These are phyloP conservation scores for Colletotrichum tropicale DNA, from an alignment of 2,329 filamentous ascomycete species.

Conservation along the genomic window DNA sequence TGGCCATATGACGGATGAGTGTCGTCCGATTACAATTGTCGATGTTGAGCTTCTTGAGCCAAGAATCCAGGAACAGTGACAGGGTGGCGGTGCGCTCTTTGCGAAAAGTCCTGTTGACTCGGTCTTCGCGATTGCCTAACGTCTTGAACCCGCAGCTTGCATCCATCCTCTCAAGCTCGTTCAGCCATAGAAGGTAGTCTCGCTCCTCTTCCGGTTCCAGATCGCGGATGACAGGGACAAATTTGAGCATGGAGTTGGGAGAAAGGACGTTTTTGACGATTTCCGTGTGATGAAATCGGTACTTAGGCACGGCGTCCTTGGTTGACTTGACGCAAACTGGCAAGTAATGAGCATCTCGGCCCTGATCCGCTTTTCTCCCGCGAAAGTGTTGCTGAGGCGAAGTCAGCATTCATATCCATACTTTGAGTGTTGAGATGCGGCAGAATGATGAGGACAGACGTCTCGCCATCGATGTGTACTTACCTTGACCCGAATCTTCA, in stretches of 20 bases:
- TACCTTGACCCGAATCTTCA: conserved; percentile 59
- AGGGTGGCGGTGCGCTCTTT: conserved; percentile 57
- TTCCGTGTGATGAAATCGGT: conserved; percentile 64
- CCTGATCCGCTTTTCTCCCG: conserved; percentile 46
- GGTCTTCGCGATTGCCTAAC: conserved; percentile 52
- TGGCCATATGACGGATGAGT: conserved; percentile 59
- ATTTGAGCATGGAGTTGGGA: conserved; percentile 64
- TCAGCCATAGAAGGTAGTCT: conserved; percentile 60
- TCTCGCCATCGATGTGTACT: conserved; percentile 12
- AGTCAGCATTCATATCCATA: neutral
- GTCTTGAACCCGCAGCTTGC: conserved; percentile 62
- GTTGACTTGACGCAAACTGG: conserved; percentile 54
- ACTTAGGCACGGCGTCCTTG: conserved; percentile 58
- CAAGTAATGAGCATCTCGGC: conserved; percentile 40
- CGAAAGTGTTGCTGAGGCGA: conserved; percentile 45
- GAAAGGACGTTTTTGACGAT: conserved; percentile 64
- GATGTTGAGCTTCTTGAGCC: conserved; percentile 55
- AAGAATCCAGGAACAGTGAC: conserved; percentile 57
- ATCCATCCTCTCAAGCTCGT: conserved; percentile 62
- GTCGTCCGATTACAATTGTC: conserved; percentile 56
- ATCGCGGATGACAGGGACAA: conserved; percentile 64
- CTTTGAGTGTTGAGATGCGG: neutral
- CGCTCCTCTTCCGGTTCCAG: conserved; percentile 60
- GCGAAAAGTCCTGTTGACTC: conserved; percentile 51
- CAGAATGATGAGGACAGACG: neutral